Conservation (phyloP, 495 filamentous ascomycete genomes). For the Penicillium arizonense region DNA sequence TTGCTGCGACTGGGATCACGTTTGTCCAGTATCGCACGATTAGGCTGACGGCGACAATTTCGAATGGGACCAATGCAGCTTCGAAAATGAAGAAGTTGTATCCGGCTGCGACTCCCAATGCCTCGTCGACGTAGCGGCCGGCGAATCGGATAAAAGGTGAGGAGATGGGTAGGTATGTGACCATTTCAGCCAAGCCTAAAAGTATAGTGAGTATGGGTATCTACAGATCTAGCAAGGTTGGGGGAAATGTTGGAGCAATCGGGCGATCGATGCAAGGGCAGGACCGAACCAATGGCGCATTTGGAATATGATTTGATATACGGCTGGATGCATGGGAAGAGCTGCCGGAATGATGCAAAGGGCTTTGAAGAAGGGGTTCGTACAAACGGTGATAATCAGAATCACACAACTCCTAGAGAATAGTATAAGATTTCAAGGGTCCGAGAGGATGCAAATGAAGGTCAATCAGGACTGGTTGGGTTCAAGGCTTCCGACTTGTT, state of each 20-base stretch:
- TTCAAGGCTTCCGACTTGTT: slow-evolving; percentile 6
- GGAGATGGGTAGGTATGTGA: slow-evolving; percentile 76
- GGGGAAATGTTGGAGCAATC: background rate
- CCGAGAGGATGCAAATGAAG: background rate
- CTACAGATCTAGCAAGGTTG: slow-evolving; percentile 6
- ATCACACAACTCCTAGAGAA: slow-evolving; percentile 63
- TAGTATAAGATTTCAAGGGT: slow-evolving; percentile 29
- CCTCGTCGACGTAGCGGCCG: slow-evolving; percentile 73
- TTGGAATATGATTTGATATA: background rate
- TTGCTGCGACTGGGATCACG: slow-evolving; percentile 40
- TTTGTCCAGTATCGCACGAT: slow-evolving; percentile 50
- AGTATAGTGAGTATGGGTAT: slow-evolving; percentile 15
- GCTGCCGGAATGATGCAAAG: slow-evolving; percentile 17
- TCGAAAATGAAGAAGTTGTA: slow-evolving; percentile 73
- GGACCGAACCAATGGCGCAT: slow-evolving; percentile 3
- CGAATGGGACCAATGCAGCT: slow-evolving; percentile 43
- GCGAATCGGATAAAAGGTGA: slow-evolving; percentile 83
- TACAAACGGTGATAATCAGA: slow-evolving; percentile 63
- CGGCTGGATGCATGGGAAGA: slow-evolving; percentile 1
- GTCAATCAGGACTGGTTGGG: slow-evolving; percentile 1
- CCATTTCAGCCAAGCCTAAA: slow-evolving; percentile 73
- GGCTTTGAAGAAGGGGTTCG: slow-evolving; percentile 19
- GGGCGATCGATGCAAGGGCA: background rate
- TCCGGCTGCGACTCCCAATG: slow-evolving; percentile 56
- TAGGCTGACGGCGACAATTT: slow-evolving; percentile 43